These are phyloP conservation scores for Pyrenophora tritici-repentis DNA, from an alignment of 2,329 filamentous ascomycete genomes.

Conservation along the genomic window DNA sequence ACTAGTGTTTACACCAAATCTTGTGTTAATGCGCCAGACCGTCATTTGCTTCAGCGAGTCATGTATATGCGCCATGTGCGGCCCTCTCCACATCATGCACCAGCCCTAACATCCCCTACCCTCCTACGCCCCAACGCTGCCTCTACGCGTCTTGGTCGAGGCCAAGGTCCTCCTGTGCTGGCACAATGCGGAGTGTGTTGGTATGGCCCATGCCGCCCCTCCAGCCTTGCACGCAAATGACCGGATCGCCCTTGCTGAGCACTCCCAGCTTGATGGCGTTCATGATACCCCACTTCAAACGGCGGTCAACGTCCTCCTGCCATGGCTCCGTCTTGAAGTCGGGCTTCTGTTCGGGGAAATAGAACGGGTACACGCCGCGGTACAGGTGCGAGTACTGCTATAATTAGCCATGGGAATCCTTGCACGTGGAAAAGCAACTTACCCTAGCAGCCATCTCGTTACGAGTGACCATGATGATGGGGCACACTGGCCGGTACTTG, in stretches of 20 bases:
- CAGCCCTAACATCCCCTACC: background rate
- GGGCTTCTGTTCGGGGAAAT: slow-evolving; percentile 90
- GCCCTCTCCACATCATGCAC: slow-evolving; percentile 17
- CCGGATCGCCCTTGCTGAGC: slow-evolving; percentile 71
- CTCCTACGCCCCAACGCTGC: slow-evolving; percentile 14
- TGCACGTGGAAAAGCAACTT: slow-evolving; percentile 35
- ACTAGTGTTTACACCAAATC: slow-evolving; percentile 32
- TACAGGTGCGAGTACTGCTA: slow-evolving; percentile 83
- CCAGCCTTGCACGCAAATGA: slow-evolving; percentile 89
- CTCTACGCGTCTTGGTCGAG: slow-evolving; percentile 53
- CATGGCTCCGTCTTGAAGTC: slow-evolving; percentile 92
- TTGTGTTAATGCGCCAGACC: slow-evolving; percentile 28
- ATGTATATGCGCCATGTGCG: slow-evolving; percentile 23
- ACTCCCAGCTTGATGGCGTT: slow-evolving; percentile 83
- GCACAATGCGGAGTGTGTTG: slow-evolving; percentile 69
- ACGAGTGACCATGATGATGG: slow-evolving; percentile 98
- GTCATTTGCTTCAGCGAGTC: slow-evolving; percentile 32
- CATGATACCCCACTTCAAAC: slow-evolving; percentile 95
- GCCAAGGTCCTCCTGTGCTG: slow-evolving; percentile 56
- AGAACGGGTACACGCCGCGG: slow-evolving; percentile 97
- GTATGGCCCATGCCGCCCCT: slow-evolving; percentile 91
- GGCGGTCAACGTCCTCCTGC: slow-evolving; percentile 98
- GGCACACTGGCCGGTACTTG: slow-evolving; percentile 98
- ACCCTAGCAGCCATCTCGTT: slow-evolving; percentile 78
- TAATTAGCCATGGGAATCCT: slow-evolving; percentile 19